phyloP scores from a whole-genome alignment of 2,329 filamentous ascomycete species.

The Metarhizium guizhouense region DNA sequence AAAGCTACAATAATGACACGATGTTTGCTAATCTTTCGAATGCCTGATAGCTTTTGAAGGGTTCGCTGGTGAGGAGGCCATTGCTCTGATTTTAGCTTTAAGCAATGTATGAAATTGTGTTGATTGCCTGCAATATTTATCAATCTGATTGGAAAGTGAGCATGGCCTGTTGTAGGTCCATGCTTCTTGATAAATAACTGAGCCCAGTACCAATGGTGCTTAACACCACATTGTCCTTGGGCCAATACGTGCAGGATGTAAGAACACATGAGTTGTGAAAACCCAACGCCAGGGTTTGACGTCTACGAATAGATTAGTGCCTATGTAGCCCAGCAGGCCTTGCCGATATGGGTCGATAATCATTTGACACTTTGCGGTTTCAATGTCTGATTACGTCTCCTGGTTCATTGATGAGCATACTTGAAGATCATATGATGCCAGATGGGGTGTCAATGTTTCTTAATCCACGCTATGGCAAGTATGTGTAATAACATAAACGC shows the following conservation, averaged over 20 bases:
- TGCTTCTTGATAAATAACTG: too few relatives aligned
- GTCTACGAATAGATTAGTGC: not conserved
- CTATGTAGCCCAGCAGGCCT: not conserved
- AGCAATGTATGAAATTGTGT: too few relatives aligned
- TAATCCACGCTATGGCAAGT: not conserved
- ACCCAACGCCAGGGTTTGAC: too few relatives aligned
- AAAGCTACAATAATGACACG: slow-evolving; percentile 19
- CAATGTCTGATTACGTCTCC: not conserved
- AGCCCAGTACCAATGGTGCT: too few relatives aligned
- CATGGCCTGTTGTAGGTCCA: too few relatives aligned
- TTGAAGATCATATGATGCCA: not conserved
- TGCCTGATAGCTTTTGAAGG: not conserved
- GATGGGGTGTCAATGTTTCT: not conserved
- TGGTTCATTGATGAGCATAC: not conserved
- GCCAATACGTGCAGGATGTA: too few relatives aligned
- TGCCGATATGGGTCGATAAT: not conserved
- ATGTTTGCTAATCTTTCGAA: not conserved
- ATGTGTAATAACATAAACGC: not conserved
- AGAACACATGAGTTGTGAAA: too few relatives aligned
- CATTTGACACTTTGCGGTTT: not conserved
- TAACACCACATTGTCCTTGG: too few relatives aligned
- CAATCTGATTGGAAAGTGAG: too few relatives aligned
- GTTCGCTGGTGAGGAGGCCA: not conserved
- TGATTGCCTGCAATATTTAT: too few relatives aligned
- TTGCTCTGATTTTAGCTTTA: not conserved